phyloP scores from a whole-genome alignment of 2,329 filamentous ascomycete species.

The Trichoderma polysporum region DNA sequence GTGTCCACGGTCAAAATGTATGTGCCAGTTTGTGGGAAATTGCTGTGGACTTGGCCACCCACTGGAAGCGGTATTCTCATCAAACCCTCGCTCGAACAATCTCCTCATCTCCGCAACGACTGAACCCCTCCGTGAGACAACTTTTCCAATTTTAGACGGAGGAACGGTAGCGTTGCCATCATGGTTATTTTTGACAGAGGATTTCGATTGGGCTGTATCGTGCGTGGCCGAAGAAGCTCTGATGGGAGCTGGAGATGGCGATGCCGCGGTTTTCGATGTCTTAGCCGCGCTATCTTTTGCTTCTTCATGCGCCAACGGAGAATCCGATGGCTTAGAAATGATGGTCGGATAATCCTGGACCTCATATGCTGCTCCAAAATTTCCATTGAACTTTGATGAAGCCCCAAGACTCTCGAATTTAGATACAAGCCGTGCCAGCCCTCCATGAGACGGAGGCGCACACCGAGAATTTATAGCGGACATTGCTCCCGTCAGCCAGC shows the following conservation, averaged over 20 bases:
- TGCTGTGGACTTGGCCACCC: background rate
- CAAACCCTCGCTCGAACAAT: slow-evolving; percentile 26
- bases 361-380: background rate
- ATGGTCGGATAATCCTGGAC: background rate
- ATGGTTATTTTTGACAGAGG: background rate
- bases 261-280: background rate
- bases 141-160: background rate
- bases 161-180: background rate
- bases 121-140: slow-evolving; percentile 6
- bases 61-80: background rate
- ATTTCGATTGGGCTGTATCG: background rate
- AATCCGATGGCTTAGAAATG: background rate
- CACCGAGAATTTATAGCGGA: background rate
- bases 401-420: slow-evolving; percentile 37
- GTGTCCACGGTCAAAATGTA: no score
- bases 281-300: background rate
- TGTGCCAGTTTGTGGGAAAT: background rate
- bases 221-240: background rate
- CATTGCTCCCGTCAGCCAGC: background rate
- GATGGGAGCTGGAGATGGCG: background rate
- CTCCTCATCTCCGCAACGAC: slow-evolving; percentile 29
- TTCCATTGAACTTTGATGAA: background rate
- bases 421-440: slow-evolving; percentile 36
- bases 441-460: slow-evolving; percentile 15
- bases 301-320: background rate